These are phyloP conservation scores for Carex cristatella DNA, from an alignment of 176 grass and related monocot species.

Conservation along the genomic window DNA sequence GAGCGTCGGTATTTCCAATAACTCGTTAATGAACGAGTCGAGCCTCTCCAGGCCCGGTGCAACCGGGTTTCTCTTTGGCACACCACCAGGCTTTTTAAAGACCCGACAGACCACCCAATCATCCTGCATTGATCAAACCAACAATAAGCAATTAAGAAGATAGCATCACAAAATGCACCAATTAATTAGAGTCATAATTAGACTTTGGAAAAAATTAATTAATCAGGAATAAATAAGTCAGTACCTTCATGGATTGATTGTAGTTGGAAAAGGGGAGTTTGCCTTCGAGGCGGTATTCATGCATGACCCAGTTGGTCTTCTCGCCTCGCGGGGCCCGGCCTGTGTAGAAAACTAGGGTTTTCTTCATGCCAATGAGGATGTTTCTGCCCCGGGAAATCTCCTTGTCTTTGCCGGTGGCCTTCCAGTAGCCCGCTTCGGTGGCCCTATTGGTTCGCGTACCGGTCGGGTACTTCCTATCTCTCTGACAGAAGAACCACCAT, in stretches of 20 bases:
- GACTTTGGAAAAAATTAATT: background rate
- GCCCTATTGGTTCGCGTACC: slow-evolving; percentile 85
- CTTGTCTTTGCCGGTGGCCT: slow-evolving; percentile 98
- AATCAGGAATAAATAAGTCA: background rate
- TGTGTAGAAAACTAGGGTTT: slow-evolving; percentile 97
- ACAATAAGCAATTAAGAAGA: background rate
- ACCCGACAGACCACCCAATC: slow-evolving; percentile 87
- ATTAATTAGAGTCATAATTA: background rate
- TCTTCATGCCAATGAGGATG: slow-evolving; percentile 93
- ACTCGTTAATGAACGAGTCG: slow-evolving; percentile 35
- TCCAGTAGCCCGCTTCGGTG: slow-evolving; percentile 90
- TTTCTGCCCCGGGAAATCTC: slow-evolving; percentile 63
- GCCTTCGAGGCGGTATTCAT: slow-evolving; percentile 85
- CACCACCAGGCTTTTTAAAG: slow-evolving; percentile 58
- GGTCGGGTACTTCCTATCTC: slow-evolving; percentile 95
- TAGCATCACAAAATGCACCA: background rate
- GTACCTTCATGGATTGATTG: slow-evolving; percentile 62
- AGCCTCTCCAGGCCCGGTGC: slow-evolving; percentile 37
- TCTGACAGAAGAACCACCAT: slow-evolving; percentile 93
- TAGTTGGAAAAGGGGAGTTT: slow-evolving; percentile 36
- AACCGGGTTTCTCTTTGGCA: background rate
- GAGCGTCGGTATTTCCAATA: slow-evolving; percentile 46
- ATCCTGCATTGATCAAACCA: slow-evolving; percentile 38
- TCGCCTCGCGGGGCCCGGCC: slow-evolving; percentile 78
- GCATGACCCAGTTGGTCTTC: slow-evolving; percentile 93